Conservation (phyloP, 352 stramenopile species). For the Pythium utonaiense region DNA sequence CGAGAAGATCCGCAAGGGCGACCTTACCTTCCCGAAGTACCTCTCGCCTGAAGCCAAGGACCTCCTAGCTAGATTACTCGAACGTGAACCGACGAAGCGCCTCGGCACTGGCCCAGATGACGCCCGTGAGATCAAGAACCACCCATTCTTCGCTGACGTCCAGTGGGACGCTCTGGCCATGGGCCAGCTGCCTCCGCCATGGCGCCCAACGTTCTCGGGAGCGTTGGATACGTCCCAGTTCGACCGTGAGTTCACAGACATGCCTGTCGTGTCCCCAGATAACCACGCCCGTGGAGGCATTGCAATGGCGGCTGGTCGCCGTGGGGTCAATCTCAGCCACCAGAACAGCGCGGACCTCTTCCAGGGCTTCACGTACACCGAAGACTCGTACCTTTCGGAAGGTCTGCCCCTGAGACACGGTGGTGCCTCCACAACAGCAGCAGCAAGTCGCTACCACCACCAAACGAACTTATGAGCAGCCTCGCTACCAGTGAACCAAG, state of each 20-base stretch:
- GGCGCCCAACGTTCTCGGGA: slow-evolving; percentile 90
- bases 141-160: slow-evolving; percentile 79
- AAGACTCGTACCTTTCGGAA: slow-evolving; percentile 75
- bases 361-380: slow-evolving; percentile 85
- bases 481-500: background rate
- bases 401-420: slow-evolving; percentile 30
- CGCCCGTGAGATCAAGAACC: slow-evolving; percentile 77
- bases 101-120: slow-evolving; percentile 90
- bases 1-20: slow-evolving; percentile 95
- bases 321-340: slow-evolving; percentile 40
- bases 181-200: slow-evolving; percentile 83
- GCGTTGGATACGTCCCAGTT: slow-evolving; percentile 97
- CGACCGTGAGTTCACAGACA: slow-evolving; percentile 96
- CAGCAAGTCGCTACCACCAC: slow-evolving; percentile 19
- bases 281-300: slow-evolving; percentile 59
- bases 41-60: slow-evolving; percentile 81
- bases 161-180: slow-evolving; percentile 63
- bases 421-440: slow-evolving; percentile 9
- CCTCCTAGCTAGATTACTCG: slow-evolving; percentile 90
- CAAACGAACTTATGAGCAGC: slow-evolving; percentile 40
- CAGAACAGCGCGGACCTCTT: slow-evolving; percentile 69
- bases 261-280: slow-evolving; percentile 93
- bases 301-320: slow-evolving; percentile 36
- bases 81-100: slow-evolving; percentile 91
- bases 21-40: slow-evolving; percentile 95